phyloP scores from a whole-genome alignment of 495 filamentous ascomycete genomes.

The Penicillium subrubescens region DNA sequence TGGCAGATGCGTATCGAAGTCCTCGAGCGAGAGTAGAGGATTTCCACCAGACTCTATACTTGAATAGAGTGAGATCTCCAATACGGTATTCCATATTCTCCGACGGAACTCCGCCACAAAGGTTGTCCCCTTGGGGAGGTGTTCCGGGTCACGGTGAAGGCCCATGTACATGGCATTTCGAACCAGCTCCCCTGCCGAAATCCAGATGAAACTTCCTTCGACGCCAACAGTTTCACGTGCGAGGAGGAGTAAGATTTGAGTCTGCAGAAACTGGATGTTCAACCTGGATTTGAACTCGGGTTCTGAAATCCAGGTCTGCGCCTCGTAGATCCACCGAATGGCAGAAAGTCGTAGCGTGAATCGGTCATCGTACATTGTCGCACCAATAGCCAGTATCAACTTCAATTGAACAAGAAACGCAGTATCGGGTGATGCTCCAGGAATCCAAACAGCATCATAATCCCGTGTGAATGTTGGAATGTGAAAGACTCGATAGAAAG shows the following conservation, averaged over 20 bases:
- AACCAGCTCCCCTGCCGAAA: slow-evolving; percentile 54
- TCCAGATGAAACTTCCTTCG: slow-evolving; percentile 57
- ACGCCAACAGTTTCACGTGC: slow-evolving; percentile 50
- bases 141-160: slow-evolving; percentile 58
- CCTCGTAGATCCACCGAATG: slow-evolving; percentile 52
- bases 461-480: slow-evolving; percentile 55
- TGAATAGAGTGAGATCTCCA: slow-evolving; percentile 56
- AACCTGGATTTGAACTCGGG: slow-evolving; percentile 53
- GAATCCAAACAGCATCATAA: slow-evolving; percentile 32
- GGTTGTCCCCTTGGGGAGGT: slow-evolving; percentile 42
- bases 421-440: slow-evolving; percentile 18
- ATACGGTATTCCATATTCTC: slow-evolving; percentile 62
- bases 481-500: slow-evolving; percentile 58
- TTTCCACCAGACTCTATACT: slow-evolving; percentile 55
- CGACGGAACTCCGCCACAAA: slow-evolving; percentile 58
- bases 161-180: slow-evolving; percentile 62
- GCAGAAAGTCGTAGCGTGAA: slow-evolving; percentile 40
- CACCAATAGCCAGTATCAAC: slow-evolving; percentile 55
- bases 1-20: slow-evolving; percentile 58
- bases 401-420: slow-evolving; percentile 48
- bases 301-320: slow-evolving; percentile 54
- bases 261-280: slow-evolving; percentile 46
- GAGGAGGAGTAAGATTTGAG: slow-evolving; percentile 50
- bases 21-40: slow-evolving; percentile 47
- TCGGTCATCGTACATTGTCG: slow-evolving; percentile 37